Conservation (phyloP, 2,329 filamentous ascomycete species). For the Colletotrichum sp. region DNA sequence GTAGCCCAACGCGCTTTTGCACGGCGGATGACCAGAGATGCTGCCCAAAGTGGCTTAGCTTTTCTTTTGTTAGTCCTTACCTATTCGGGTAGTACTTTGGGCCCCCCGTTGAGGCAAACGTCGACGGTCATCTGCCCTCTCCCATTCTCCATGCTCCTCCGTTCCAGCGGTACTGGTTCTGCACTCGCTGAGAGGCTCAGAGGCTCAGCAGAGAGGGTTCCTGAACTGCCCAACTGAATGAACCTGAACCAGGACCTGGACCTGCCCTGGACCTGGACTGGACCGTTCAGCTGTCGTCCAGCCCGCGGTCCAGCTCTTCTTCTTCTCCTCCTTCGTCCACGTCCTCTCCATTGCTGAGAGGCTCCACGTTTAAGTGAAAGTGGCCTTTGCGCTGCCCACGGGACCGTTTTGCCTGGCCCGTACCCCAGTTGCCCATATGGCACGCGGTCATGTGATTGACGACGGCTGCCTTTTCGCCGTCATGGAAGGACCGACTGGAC, state of each 20-base stretch:
- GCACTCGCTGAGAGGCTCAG: not conserved
- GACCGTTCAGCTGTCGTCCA: not conserved
- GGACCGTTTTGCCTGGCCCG: not conserved
- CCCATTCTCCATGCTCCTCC: not conserved
- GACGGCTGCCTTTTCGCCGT: not conserved
- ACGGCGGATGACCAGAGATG: not conserved
- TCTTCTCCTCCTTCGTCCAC: not conserved
- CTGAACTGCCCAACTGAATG: not conserved
- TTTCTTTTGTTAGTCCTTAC: rapidly evolving
- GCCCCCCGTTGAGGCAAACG: not conserved
- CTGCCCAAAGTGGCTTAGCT: not conserved
- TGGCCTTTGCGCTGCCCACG: not conserved
- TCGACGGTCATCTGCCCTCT: conserved; percentile 10
- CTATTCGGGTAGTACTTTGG: not conserved
- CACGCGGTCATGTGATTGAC: not conserved
- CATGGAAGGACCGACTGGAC: not conserved
- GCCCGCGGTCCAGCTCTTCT: not conserved
- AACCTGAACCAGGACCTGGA: not conserved
- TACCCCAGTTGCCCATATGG: not conserved
- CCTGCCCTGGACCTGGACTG: not conserved
- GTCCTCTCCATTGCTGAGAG: too few species aligned
- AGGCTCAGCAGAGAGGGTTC: not conserved
- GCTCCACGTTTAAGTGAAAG: not conserved
- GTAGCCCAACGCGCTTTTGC: not conserved
- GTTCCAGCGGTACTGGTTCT: not conserved